Evolutionary conservation across 192 early-diverging fungal genomes (phyloP).

Genomic region (Coemansia sp.): DNA sequence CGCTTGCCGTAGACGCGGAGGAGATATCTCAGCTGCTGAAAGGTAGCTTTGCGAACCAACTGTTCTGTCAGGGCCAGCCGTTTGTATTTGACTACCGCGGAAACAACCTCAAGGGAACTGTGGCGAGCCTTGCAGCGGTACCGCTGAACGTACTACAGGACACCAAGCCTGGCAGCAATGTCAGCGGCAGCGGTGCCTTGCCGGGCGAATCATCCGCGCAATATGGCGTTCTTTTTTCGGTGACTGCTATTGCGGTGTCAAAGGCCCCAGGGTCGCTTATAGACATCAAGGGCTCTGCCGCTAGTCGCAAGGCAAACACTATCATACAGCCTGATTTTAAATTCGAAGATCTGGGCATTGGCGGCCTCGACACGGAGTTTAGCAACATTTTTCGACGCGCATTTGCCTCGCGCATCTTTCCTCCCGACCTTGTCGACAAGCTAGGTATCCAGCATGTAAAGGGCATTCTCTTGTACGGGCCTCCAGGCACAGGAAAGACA

Average conservation of each 20-base stretch:
- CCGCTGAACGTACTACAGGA: constrained; percentile 48
- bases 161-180: constrained; percentile 16
- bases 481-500: constrained; percentile 97
- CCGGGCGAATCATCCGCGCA: constrained; percentile 9
- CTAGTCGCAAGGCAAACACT: constrained; percentile 63
- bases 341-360: constrained; percentile 97
- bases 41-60: constrained; percentile 69
- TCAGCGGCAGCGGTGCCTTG: background rate
- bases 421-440: constrained; percentile 87
- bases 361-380: constrained; percentile 94
- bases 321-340: constrained; percentile 94
- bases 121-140: constrained; percentile 45
- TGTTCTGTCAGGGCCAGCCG: constrained; percentile 74
- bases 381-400: constrained; percentile 93
- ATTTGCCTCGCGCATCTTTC: constrained; percentile 96
- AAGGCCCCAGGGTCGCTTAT: constrained; percentile 74
- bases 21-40: constrained; percentile 66
- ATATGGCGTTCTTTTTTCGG: constrained; percentile 68
- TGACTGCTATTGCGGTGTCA: constrained; percentile 67
- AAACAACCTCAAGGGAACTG: constrained; percentile 57
- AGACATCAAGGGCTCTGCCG: constrained; percentile 63
- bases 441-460: constrained; percentile 98
- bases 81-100: constrained; percentile 84
- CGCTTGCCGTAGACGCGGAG: constrained; percentile 67
- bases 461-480: constrained; percentile 85